Evolutionary conservation across 768 basidiomycete species (phyloP).

Genomic region (Hirschioporus abietinus): DNA sequence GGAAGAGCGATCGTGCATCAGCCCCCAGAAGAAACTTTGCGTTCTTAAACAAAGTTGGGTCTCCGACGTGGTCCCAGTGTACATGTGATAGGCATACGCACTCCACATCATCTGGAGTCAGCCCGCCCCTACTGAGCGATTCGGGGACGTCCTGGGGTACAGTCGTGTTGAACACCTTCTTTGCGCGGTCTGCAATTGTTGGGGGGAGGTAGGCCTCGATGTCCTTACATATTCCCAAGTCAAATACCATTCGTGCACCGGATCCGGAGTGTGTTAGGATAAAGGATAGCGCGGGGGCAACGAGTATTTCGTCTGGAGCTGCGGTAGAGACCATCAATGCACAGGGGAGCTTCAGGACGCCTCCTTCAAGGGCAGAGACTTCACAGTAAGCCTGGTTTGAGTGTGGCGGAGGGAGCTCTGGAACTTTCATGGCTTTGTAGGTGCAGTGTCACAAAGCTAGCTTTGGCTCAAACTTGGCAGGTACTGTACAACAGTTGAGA

Average conservation of each 20-base stretch:
- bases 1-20: constrained; percentile 6
- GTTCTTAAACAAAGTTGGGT: constrained; percentile 12
- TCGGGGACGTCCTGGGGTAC: constrained; percentile 31
- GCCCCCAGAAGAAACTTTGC: constrained; percentile 12
- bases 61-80: constrained; percentile 36
- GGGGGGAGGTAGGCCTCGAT: constrained; percentile 35
- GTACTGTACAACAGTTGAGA: too few species aligned
- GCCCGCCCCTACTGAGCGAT: constrained; percentile 44
- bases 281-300: constrained; percentile 47
- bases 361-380: constrained; percentile 53
- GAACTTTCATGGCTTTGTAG: not conserved
- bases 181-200: constrained; percentile 23
- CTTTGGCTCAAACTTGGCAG: not conserved
- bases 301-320: constrained; percentile 21
- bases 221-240: constrained; percentile 50
- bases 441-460: not conserved
- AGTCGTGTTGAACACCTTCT: constrained; percentile 9
- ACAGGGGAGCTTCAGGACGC: constrained; percentile 34
- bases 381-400: constrained; percentile 43
- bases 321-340: constrained; percentile 33
- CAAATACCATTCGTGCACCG: constrained; percentile 30
- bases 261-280: constrained; percentile 42
- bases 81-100: constrained; percentile 46
- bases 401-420: constrained; percentile 32
- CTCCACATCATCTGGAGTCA: constrained; percentile 36